Base-by-base conservation (phyloP, 352 stramenopile species). In the Phytophthora idaei region DNA sequence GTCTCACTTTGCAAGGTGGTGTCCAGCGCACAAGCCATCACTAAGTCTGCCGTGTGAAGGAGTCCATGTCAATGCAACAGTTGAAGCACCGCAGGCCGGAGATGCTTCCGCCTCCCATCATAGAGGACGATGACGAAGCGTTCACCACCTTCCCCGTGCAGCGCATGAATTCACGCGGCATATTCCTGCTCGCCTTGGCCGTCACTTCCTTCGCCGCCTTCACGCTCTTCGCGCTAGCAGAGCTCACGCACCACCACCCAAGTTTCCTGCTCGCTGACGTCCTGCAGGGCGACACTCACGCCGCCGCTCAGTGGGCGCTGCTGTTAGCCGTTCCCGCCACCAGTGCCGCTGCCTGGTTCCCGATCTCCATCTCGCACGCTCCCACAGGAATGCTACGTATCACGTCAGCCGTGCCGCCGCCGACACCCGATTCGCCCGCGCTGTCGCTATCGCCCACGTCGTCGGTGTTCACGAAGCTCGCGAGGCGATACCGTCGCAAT, bases 191-290 rank as follows among this genome's bases (percentile, higher is more conserved):
- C 27, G 51, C 70, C 0, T 83, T 85, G 71, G 76, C 71, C 17
- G 77, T 90, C 41, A 67, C 81, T 21, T 77, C 77, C 14, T 91
- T 93, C 47, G 79, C 76, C 4, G 81, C 85, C 31, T 93, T 93
- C 54, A 82, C 78, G 46, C 68, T 91, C 11, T 86, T 85, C 41
- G 77, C 78, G 14, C 62, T 91, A 14, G 71, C 76, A 5, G 82
- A 93, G 51, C 67, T 87, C 47, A 80, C 62, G 39, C 75, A 77
- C 46, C 70, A 87, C 61, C 71, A 76, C 42, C 65, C 68, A 4
- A 74, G 67, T 29, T 62, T 88, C 41, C 54, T 81, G 15, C 46
- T 84, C 45, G 52, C 75, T 28, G 15, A 61, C 47, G 59, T 71
- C 36, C 58, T 77, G 49, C 75, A 80, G 60, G 59, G 64, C 12